Evolutionary conservation across 257 asterid species (phyloP).

Genomic region (Thymus mandschuricus): DNA sequence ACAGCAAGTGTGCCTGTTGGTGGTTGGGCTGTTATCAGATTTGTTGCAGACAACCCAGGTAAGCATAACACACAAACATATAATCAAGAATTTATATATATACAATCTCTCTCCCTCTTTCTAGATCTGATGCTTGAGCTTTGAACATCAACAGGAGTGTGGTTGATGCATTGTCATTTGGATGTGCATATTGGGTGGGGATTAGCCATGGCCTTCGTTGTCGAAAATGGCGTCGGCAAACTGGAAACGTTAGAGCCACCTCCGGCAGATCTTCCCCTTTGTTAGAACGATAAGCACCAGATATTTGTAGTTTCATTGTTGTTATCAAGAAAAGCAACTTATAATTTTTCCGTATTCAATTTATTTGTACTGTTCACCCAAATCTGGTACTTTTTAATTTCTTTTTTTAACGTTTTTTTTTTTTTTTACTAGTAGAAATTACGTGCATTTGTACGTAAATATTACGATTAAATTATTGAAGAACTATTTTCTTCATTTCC

Average conservation of each 20-base stretch:
- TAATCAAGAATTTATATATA: neutral
- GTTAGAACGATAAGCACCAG: conserved; percentile 23
- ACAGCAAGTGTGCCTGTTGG: conserved; percentile 83
- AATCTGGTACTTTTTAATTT: no score
- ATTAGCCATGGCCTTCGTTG: conserved; percentile 77
- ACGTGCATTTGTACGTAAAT: no score
- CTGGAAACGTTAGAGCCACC: conserved; percentile 60
- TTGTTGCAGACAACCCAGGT: conserved; percentile 95
- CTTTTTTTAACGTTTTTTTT: no score
- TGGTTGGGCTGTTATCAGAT: conserved; percentile 93
- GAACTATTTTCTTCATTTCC: no score
- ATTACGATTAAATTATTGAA: no score
- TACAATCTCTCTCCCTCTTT: neutral
- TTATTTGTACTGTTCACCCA: no score
- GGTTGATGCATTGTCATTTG: conserved; percentile 94
- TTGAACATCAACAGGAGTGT: conserved; percentile 52
- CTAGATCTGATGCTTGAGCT: neutral
- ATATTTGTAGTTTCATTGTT: no score
- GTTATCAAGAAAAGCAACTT: no score
- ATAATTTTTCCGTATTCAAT: no score
- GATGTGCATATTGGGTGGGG: conserved; percentile 90
- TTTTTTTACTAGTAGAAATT: no score
- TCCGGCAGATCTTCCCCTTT: conserved; percentile 72
- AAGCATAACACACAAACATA: neutral
- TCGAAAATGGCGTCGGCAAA: conserved; percentile 69